Conservation (phyloP, 2,329 filamentous ascomycete genomes). For the Apiospora sp. region DNA sequence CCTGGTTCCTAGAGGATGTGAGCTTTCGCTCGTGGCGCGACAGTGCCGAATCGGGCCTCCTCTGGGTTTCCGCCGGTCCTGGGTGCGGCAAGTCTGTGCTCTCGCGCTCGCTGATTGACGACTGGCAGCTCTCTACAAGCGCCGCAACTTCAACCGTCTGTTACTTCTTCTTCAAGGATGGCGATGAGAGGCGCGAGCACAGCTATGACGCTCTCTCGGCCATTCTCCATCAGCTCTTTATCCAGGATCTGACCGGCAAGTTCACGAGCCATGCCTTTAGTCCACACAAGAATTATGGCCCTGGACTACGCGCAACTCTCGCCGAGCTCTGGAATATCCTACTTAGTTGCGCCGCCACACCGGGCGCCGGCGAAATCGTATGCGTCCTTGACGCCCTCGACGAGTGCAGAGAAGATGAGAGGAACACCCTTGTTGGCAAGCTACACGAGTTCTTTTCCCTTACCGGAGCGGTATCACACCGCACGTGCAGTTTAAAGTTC, state of each 20-base stretch:
- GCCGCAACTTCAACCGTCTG: conserved; percentile 37
- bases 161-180: conserved; percentile 47
- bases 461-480: background rate
- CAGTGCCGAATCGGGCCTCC: background rate
- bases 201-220: conserved; percentile 34
- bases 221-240: conserved; percentile 41
- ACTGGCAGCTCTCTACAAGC: conserved; percentile 31
- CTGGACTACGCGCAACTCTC: background rate
- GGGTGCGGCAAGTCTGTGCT: background rate
- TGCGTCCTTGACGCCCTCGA: background rate
- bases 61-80: background rate
- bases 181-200: conserved; percentile 33
- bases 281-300: conserved; percentile 16
- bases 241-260: conserved; percentile 7
- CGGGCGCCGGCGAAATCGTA: background rate
- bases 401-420: background rate
- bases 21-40: conserved; percentile 40
- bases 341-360: background rate
- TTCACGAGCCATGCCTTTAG: conserved; percentile 28
- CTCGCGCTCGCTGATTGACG: background rate
- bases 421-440: background rate
- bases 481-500: no score
- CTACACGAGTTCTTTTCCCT: background rate
- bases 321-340: background rate
- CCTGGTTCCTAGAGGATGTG: conserved; percentile 43